phyloP scores from a whole-genome alignment of 2,329 filamentous ascomycete genomes.

The Stachybotrys chlorohalonatus region DNA sequence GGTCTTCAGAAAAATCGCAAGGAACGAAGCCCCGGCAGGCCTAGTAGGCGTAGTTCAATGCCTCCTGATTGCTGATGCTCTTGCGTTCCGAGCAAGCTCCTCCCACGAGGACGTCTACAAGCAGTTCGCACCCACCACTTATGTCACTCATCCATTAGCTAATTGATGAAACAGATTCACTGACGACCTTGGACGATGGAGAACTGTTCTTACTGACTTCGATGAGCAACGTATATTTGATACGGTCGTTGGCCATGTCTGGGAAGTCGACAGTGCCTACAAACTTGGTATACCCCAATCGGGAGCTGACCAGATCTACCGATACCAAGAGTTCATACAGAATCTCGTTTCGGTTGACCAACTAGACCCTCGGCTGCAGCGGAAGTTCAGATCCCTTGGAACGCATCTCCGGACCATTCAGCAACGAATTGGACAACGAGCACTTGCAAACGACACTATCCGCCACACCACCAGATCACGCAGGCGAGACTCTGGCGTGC shows the following conservation, averaged over 20 bases:
- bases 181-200: slow-evolving; percentile 16
- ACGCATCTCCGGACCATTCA: slow-evolving; percentile 8
- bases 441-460: background rate
- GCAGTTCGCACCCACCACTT: background rate
- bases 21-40: slow-evolving; percentile 5
- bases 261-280: slow-evolving; percentile 6
- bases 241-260: slow-evolving; percentile 11
- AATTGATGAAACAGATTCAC: slow-evolving; percentile 9
- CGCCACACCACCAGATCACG: background rate
- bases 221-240: slow-evolving; percentile 12
- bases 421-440: slow-evolving; percentile 5
- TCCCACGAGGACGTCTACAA: background rate
- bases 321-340: slow-evolving; percentile 12
- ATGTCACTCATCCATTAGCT: background rate
- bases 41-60: slow-evolving; percentile 7
- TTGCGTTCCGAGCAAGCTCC: slow-evolving; percentile 5
- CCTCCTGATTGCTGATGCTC: slow-evolving; percentile 12
- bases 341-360: slow-evolving; percentile 10
- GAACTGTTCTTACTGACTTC: slow-evolving; percentile 6
- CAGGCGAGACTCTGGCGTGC: background rate
- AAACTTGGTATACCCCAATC: background rate
- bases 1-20: slow-evolving; percentile 8
- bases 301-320: slow-evolving; percentile 3
- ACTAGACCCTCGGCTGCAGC: slow-evolving; percentile 1
- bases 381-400: slow-evolving; percentile 3